phyloP scores from a whole-genome alignment of 2,329 filamentous ascomycete species.

The Fusarium sp. region DNA sequence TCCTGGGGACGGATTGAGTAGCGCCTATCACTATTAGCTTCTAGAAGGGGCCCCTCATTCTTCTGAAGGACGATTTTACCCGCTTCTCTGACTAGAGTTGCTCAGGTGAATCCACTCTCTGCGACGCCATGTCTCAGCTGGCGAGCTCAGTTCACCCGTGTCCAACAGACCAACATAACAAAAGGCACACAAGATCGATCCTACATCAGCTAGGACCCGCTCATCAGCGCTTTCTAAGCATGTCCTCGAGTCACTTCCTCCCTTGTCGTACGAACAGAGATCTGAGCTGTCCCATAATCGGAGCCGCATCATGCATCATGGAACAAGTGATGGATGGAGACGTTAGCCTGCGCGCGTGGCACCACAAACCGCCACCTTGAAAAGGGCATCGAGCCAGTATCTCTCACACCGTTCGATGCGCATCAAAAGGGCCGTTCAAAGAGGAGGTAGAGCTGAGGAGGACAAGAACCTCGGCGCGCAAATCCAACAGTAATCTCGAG shows the following conservation, averaged over 20 bases:
- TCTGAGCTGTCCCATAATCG: neutral
- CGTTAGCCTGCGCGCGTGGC: slow-evolving; percentile 21
- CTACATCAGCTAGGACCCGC: slow-evolving; percentile 4
- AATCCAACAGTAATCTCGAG: slow-evolving; percentile 14
- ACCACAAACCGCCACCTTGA: slow-evolving; percentile 25
- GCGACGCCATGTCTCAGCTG: slow-evolving; percentile 25
- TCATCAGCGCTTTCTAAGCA: slow-evolving; percentile 1
- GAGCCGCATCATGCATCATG: slow-evolving; percentile 13
- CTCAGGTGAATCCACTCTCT: slow-evolving; percentile 12
- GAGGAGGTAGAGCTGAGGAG: neutral
- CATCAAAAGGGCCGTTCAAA: neutral
- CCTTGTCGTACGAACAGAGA: slow-evolving; percentile 22
- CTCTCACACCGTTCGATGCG: slow-evolving; percentile 18
- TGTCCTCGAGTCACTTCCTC: slow-evolving; percentile 25
- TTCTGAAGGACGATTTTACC: neutral
- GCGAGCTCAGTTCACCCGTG: slow-evolving; percentile 18
- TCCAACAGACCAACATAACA: slow-evolving; percentile 15
- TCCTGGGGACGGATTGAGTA: neutral
- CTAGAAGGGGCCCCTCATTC: slow-evolving; percentile 9
- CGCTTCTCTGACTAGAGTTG: neutral
- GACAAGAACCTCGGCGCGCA: neutral
- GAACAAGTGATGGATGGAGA: slow-evolving; percentile 8
- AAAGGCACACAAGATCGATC: slow-evolving; percentile 32
- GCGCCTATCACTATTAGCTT: slow-evolving; percentile 7
- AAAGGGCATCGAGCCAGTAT: slow-evolving; percentile 21